Conservation (phyloP, 192 early-diverging fungal genomes). For the Mortierella alpina region DNA sequence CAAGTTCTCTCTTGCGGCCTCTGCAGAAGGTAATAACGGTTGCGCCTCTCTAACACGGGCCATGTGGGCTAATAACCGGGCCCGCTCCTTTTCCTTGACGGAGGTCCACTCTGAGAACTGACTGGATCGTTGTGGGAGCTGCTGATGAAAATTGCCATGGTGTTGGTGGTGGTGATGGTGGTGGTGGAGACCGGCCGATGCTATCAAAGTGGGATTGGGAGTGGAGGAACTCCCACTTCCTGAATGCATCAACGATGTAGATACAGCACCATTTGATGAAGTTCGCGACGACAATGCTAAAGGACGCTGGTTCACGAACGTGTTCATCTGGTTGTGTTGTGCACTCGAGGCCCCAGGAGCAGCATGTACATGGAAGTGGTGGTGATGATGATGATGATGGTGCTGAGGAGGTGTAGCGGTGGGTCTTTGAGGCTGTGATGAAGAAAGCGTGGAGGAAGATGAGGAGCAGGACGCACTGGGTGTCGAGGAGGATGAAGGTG, state of each 20-base stretch:
- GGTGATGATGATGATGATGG: background rate
- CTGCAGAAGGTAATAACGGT: conserved; percentile 6
- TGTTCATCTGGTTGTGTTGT: too few relatives aligned
- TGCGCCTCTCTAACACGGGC: conserved; percentile 19
- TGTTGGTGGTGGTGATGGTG: conserved; percentile 17
- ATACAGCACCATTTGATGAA: too few relatives aligned
- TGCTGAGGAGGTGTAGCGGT: background rate
- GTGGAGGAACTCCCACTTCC: background rate
- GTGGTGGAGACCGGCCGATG: background rate
- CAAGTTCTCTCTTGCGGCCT: conserved; percentile 37
- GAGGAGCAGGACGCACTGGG: background rate
- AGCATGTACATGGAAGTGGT: too few relatives aligned
- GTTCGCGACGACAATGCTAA: too few relatives aligned
- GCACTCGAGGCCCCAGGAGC: too few relatives aligned
- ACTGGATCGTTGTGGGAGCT: conserved; percentile 14
- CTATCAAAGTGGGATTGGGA: background rate
- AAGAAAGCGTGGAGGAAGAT: background rate
- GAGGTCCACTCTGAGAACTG: conserved; percentile 43
- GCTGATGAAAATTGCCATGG: conserved; percentile 21
- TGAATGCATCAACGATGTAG: too few relatives aligned
- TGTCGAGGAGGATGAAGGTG: conserved; percentile 1
- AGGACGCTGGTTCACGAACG: too few relatives aligned
- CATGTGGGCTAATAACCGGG: conserved; percentile 34
- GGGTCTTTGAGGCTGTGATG: too few relatives aligned
- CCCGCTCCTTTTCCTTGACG: conserved; percentile 43